A percentile compares a stretch with the other conserved stretches of the same genome.
Conservation (phyloP, 768 basidiomycete genomes). For the Leucocoprinus birnbaumii region DNA sequence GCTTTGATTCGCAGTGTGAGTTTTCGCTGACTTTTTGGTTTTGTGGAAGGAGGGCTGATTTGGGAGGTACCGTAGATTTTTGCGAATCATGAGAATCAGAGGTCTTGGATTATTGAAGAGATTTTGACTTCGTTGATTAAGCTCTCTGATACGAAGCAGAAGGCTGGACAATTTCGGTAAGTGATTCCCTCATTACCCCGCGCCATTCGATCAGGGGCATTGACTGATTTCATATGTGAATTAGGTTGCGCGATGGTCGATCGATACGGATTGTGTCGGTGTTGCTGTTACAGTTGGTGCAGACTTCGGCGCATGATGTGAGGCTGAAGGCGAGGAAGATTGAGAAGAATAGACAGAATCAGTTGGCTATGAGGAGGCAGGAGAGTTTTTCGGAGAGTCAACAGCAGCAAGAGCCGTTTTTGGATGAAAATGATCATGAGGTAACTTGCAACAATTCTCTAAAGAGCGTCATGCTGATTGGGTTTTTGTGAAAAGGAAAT, state of each 20-base stretch:
- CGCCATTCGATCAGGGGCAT: neutral
- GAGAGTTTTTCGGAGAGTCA: conserved; percentile 54
- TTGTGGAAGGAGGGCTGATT: too few species aligned
- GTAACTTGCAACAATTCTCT: conserved; percentile 27
- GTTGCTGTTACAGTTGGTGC: conserved; percentile 91
- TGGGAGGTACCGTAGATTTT: conserved; percentile 61
- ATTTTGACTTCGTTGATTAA: conserved; percentile 88
- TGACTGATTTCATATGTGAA: neutral
- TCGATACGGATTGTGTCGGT: conserved; percentile 95
- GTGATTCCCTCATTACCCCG: conserved; percentile 21
- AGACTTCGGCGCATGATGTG: conserved; percentile 91
- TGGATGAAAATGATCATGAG: conserved; percentile 69
- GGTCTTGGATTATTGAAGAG: conserved; percentile 98
- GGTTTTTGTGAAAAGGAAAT: too few species aligned
- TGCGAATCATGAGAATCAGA: conserved; percentile 85
- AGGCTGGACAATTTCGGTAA: conserved; percentile 85
- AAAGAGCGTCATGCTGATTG: too few species aligned
- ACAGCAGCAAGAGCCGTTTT: conserved; percentile 39
- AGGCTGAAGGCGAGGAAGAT: conserved; percentile 63
- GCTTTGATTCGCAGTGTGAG: conserved; percentile 83
- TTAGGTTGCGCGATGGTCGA: conserved; percentile 82
- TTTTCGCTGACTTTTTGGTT: conserved; percentile 3
- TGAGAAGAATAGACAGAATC: conserved; percentile 59
- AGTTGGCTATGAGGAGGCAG: conserved; percentile 57
- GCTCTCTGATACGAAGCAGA: conserved; percentile 85